Conservation (phyloP, 1,284 basidiomycete species). For the Blastosporella zonata region DNA sequence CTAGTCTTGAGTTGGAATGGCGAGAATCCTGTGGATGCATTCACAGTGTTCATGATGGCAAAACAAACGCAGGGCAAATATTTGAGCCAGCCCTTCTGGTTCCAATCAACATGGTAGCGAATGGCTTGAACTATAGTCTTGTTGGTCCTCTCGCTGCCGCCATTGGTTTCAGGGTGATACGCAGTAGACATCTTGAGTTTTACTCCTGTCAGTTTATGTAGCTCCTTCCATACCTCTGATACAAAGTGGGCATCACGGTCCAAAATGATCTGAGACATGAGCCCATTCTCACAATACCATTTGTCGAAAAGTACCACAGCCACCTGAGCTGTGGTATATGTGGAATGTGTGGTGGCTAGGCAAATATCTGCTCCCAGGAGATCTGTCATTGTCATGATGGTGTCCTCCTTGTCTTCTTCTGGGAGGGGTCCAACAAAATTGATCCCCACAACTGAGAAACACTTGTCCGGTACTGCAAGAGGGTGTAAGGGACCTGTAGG, state of each 20-base stretch:
- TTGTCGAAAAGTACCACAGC: slow-evolving; percentile 31
- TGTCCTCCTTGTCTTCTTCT: slow-evolving; percentile 25
- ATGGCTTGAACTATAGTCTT: slow-evolving; percentile 36
- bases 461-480: slow-evolving; percentile 26
- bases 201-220: slow-evolving; percentile 28
- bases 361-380: slow-evolving; percentile 32
- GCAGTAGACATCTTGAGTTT: slow-evolving; percentile 28
- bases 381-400: slow-evolving; percentile 39
- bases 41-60: slow-evolving; percentile 11
- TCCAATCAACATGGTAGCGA: slow-evolving; percentile 32
- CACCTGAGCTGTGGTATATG: slow-evolving; percentile 29
- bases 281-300: slow-evolving; percentile 37
- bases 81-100: slow-evolving; percentile 41
- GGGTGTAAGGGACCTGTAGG: slow-evolving; percentile 4
- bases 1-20: slow-evolving; percentile 33
- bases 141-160: slow-evolving; percentile 31
- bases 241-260: slow-evolving; percentile 29
- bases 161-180: slow-evolving; percentile 39
- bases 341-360: slow-evolving; percentile 28
- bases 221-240: slow-evolving; percentile 23
- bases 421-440: slow-evolving; percentile 36
- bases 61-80: slow-evolving; percentile 26
- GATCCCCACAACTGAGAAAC: slow-evolving; percentile 25
- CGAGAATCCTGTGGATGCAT: slow-evolving; percentile 30
- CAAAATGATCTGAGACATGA: slow-evolving; percentile 23